Conservation (phyloP, 352 stramenopile genomes). For the Phytophthora melonis region DNA sequence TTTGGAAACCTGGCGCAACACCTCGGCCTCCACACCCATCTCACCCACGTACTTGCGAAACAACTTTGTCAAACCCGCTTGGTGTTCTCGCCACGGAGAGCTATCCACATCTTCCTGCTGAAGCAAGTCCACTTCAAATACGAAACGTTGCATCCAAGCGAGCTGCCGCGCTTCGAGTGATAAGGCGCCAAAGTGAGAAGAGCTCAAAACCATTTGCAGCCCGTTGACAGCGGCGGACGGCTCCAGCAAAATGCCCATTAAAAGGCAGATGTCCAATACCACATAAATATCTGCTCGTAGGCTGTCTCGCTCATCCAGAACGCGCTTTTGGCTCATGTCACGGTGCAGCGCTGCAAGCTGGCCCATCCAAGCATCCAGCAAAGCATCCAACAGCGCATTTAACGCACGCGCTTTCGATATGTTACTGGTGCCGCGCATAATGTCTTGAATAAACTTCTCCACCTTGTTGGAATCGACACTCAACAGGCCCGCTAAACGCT, state of each 20-base stretch:
- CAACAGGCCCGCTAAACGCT: slow-evolving; percentile 38
- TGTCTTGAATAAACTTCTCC: slow-evolving; percentile 36
- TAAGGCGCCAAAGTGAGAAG: slow-evolving; percentile 43
- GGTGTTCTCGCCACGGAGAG: slow-evolving; percentile 18
- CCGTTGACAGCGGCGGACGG: slow-evolving; percentile 47
- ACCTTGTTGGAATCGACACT: slow-evolving; percentile 33
- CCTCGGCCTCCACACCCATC: slow-evolving; percentile 54
- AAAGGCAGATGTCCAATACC: slow-evolving; percentile 54
- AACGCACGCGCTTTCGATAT: slow-evolving; percentile 44
- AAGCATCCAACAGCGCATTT: slow-evolving; percentile 40
- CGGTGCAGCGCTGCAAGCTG: slow-evolving; percentile 30
- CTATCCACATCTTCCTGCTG: slow-evolving; percentile 20
- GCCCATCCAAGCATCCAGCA: slow-evolving; percentile 55
- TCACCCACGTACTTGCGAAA: slow-evolving; percentile 50
- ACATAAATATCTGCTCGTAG: slow-evolving; percentile 44
- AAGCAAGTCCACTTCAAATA: slow-evolving; percentile 48
- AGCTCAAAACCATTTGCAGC: slow-evolving; percentile 48
- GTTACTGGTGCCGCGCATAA: slow-evolving; percentile 40
- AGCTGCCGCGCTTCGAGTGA: slow-evolving; percentile 47
- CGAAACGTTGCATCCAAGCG: slow-evolving; percentile 56
- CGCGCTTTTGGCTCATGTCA: slow-evolving; percentile 4
- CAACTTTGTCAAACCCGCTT: slow-evolving; percentile 35
- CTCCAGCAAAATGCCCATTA: slow-evolving; percentile 53
- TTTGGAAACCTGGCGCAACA: slow-evolving; percentile 35
- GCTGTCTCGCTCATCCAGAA: background rate